These are phyloP conservation scores for Chiua sp. DNA, from an alignment of 1,284 basidiomycete species.

Conservation along the genomic window DNA sequence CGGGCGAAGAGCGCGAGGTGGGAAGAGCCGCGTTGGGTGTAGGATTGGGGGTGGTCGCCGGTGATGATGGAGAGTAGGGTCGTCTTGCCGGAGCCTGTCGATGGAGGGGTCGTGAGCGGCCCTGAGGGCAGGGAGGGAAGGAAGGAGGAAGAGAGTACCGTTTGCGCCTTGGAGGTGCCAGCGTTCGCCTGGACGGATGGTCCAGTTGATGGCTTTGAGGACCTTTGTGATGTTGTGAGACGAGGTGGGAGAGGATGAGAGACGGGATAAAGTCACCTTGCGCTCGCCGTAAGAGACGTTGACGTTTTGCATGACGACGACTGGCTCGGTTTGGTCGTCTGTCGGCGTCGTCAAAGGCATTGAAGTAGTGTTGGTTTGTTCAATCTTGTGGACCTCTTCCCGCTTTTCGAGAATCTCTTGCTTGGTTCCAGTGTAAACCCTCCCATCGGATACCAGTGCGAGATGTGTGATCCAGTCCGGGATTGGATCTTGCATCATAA, in stretches of 20 bases:
- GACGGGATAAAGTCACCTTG: constrained; percentile 46
- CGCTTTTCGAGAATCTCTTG: constrained; percentile 41
- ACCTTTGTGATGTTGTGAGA: constrained; percentile 54
- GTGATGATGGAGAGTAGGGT: constrained; percentile 92
- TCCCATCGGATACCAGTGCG: constrained; percentile 58
- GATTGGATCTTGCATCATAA: constrained; percentile 82
- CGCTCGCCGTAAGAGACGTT: constrained; percentile 76
- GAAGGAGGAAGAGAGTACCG: constrained; percentile 48
- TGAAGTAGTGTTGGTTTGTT: constrained; percentile 1
- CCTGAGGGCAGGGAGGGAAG: neutral
- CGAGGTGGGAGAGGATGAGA: neutral
- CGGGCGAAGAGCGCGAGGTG: constrained; percentile 76
- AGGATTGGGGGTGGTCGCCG: constrained; percentile 95
- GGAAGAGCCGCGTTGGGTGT: constrained; percentile 66
- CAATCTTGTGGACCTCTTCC: constrained; percentile 10
- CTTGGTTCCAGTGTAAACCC: constrained; percentile 53
- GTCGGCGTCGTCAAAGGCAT: neutral
- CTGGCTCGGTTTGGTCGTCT: constrained; percentile 23
- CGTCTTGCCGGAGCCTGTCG: constrained; percentile 95
- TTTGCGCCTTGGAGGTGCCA: constrained; percentile 92
- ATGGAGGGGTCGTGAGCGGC: neutral
- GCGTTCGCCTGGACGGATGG: constrained; percentile 76
- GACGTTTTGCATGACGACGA: constrained; percentile 61
- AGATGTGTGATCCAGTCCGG: constrained; percentile 87
- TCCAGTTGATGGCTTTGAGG: constrained; percentile 80